Evolutionary conservation across 2,329 filamentous ascomycete genomes (phyloP).

Genomic region (Alternaria sp.): DNA sequence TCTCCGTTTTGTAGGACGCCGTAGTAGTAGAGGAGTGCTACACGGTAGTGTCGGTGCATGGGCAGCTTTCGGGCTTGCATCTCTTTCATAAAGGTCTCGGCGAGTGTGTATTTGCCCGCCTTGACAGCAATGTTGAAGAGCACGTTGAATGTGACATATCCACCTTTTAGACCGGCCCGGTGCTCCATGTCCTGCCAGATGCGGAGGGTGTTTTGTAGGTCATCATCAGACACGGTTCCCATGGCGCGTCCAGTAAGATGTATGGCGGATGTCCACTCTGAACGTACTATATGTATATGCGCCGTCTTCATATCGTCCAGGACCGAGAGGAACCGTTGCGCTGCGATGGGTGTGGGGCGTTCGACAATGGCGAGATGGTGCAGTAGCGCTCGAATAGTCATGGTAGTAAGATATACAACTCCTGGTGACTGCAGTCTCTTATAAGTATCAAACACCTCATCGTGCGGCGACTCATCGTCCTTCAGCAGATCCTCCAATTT

Average conservation of each 20-base stretch:
- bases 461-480: constrained; percentile 52
- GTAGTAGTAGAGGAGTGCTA: constrained; percentile 82
- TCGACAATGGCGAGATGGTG: constrained; percentile 70
- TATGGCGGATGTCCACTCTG: constrained; percentile 86
- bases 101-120: constrained; percentile 80
- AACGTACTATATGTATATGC: constrained; percentile 69
- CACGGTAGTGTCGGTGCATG: constrained; percentile 80
- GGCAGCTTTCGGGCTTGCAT: constrained; percentile 72
- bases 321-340: constrained; percentile 82
- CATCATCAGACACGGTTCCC: constrained; percentile 60
- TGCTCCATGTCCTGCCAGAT: constrained; percentile 92
- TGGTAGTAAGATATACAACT: constrained; percentile 56
- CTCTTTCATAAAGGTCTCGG: constrained; percentile 83
- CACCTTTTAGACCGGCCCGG: constrained; percentile 67
- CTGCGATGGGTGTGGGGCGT: constrained; percentile 60
- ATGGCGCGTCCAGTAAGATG: constrained; percentile 78
- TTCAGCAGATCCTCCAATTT: constrained; percentile 49
- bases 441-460: constrained; percentile 61
- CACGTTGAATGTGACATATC: constrained; percentile 88
- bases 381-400: constrained; percentile 68
- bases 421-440: constrained; percentile 60
- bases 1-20: constrained; percentile 76
- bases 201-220: constrained; percentile 72
- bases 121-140: constrained; percentile 89
- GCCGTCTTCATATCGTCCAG: constrained; percentile 81